Evolutionary conservation across 345 rosid species (phyloP), one percentile per base, ranked within the genome.

Genomic region (Euclidium syriacum): DNA sequence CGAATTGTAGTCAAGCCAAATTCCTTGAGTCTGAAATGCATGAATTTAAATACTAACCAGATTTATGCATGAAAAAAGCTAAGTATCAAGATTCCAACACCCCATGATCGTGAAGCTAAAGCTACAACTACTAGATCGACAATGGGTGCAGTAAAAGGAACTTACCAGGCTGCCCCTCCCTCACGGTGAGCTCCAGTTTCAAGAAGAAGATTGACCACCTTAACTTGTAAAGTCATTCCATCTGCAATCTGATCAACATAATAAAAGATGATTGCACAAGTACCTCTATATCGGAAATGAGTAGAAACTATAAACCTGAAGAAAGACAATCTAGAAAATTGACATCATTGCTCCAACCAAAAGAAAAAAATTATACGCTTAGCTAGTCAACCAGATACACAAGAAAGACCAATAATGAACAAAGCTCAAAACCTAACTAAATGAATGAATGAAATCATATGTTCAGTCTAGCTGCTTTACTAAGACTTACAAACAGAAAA

Each of bases 141-240:
- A 55, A 34, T 55, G 34, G 14, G 18, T 70, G 50, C 36, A 30
- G 55, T 42, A 58, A 11, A 54, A 54, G 58, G 1, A 74, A 58
- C 80, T 77, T 75, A 94, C 99, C 99, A 94, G 52, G 97, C 81
- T 63, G 97, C 95, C 24, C 90, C 90, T 71, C 95, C 97, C 63
- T 75, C 71, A 16, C 78, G 59, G 43, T 77, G 73, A 58, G 83
- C 71, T 27, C 81, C 83, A 46, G 96, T 90, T 80, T 87, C 99
- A 50, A 94, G 92, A 19, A 94, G 83, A 78, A 94, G 88, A 80
- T 94, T 94, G 77, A 90, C 95, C 48, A 90, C 90, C 63, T 68
- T 63, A 64, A 94, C 85, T 77, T 84, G 88, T 73, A 94, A 48
- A 25, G 96, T 87, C 99, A 94, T 94, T 71, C 99, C 99, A 81